phyloP scores from a whole-genome alignment of 345 rosid species.

The Hypericum perforatum region DNA sequence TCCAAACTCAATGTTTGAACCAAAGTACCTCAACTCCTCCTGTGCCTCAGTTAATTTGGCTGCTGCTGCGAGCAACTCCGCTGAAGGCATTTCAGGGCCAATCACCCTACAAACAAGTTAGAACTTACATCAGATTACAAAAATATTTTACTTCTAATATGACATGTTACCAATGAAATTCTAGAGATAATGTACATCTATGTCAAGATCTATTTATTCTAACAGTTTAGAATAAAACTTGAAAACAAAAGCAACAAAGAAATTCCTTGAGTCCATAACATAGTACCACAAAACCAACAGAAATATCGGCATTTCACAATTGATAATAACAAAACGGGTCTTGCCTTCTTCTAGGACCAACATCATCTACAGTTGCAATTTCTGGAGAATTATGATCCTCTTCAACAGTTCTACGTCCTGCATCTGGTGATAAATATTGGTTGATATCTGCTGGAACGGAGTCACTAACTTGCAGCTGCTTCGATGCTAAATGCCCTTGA shows the following conservation, averaged over 20 bases:
- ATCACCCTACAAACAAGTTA: constrained; percentile 43
- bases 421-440: constrained; percentile 13
- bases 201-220: too few species aligned
- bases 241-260: too few species aligned
- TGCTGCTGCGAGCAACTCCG: constrained; percentile 84
- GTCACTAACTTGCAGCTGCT: constrained; percentile 18
- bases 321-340: not conserved
- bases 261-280: too few species aligned
- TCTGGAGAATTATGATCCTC: constrained; percentile 23
- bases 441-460: constrained; percentile 22
- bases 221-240: too few species aligned
- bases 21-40: constrained; percentile 60
- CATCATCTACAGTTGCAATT: constrained; percentile 27
- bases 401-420: constrained; percentile 15
- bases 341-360: constrained; percentile 59
- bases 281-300: too few species aligned
- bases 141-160: not conserved
- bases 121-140: constrained; percentile 7
- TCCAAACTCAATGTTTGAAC: not conserved
- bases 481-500: constrained; percentile 25
- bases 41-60: constrained; percentile 95
- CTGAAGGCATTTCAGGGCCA: constrained; percentile 94
- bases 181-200: too few species aligned
- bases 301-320: too few species aligned
- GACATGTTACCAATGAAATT: too few species aligned